Evolutionary conservation across 2,329 filamentous ascomycete genomes (phyloP).

Genomic region (Trichophyton benhamiae): DNA sequence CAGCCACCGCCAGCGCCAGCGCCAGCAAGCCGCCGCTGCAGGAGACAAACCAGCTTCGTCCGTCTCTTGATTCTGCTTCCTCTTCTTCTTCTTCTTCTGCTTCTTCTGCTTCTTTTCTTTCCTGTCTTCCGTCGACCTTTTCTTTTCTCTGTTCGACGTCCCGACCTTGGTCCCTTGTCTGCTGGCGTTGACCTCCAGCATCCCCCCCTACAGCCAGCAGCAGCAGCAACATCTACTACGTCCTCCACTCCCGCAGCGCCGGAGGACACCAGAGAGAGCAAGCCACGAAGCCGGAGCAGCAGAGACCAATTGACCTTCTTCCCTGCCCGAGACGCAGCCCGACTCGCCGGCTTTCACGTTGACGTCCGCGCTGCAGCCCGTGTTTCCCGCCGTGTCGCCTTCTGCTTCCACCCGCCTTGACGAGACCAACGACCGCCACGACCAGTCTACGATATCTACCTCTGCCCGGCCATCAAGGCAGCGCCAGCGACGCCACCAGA

Average conservation of each 20-base stretch:
- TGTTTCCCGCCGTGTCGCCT: conserved; percentile 32
- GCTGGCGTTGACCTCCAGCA: neutral
- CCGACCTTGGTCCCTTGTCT: neutral
- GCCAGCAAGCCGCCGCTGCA: neutral
- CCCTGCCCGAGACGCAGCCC: neutral
- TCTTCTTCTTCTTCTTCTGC: neutral
- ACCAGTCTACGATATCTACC: conserved; percentile 33
- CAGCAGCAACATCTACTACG: neutral
- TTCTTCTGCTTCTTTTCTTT: neutral
- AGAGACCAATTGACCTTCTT: neutral
- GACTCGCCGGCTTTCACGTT: neutral
- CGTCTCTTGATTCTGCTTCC: neutral
- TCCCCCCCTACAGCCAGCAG: neutral
- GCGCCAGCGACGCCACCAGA: conserved; percentile 35
- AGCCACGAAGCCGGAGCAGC: too few relatives aligned
- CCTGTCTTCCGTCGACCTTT: neutral
- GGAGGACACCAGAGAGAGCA: neutral
- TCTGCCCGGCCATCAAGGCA: conserved; percentile 23
- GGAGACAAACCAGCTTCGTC: neutral
- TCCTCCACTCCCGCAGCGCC: neutral
- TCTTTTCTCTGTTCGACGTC: too few relatives aligned
- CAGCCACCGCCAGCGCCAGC: conserved; percentile 8
- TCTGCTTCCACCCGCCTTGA: conserved; percentile 32
- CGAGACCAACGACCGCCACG: conserved; percentile 45
- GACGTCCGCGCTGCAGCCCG: conserved; percentile 6